Conservation (phyloP, 1,284 basidiomycete species). For the Cutaneotrichosporon cavernicola region DNA sequence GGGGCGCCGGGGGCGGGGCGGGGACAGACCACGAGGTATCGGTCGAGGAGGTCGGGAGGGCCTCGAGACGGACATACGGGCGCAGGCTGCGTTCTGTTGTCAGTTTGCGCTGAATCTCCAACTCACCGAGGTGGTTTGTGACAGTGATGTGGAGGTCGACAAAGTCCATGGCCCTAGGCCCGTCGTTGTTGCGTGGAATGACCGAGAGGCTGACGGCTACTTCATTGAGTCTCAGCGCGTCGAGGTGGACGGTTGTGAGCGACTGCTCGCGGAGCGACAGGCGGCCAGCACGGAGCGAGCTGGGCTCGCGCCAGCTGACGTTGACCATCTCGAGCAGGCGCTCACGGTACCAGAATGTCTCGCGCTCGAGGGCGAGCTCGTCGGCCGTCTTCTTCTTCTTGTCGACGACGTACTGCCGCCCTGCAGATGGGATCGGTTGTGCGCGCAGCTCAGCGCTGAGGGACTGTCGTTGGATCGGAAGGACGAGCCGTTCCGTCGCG, state of each 20-base stretch:
- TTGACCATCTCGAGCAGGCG: conserved; percentile 68
- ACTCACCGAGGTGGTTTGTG: conserved; percentile 58
- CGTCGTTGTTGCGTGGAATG: conserved; percentile 50
- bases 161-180: conserved; percentile 60
- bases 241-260: conserved; percentile 72
- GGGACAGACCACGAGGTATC: conserved; percentile 36
- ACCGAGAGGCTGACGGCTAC: conserved; percentile 58
- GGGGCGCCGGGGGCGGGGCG: conserved; percentile 19
- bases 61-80: conserved; percentile 43
- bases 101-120: conserved; percentile 15
- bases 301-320: conserved; percentile 81
- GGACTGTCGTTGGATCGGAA: conserved; percentile 71
- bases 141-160: conserved; percentile 55
- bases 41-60: conserved; percentile 34
- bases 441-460: conserved; percentile 62
- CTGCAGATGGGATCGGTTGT: conserved; percentile 75
- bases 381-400: conserved; percentile 64
- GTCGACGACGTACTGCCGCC: conserved; percentile 87
- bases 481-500: conserved; percentile 71
- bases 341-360: conserved; percentile 93
- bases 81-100: conserved; percentile 31
- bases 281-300: conserved; percentile 69
- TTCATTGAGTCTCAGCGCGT: conserved; percentile 66
- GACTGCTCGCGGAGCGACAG: conserved; percentile 72
- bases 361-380: conserved; percentile 65